Conservation (phyloP, 1,139 yeast genomes). For the Debaryomycetaceae sp. region DNA sequence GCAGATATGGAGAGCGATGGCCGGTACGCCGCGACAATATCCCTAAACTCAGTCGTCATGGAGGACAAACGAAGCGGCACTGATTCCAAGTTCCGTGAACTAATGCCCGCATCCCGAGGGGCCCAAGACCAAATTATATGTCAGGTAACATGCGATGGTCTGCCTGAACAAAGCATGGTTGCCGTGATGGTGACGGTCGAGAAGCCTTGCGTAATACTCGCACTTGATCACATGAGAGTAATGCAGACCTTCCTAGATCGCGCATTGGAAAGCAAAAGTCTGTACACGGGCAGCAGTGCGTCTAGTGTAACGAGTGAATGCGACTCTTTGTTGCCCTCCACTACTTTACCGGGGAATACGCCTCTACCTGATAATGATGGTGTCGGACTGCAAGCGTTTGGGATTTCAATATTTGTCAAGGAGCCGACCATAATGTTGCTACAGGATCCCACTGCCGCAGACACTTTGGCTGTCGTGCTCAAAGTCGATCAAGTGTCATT, state of each 20-base stretch:
- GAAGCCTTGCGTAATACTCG: slow-evolving; percentile 70
- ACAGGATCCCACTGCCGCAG: slow-evolving; percentile 61
- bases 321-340: no score
- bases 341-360: no score
- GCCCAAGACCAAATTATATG: slow-evolving; percentile 67
- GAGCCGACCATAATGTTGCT: slow-evolving; percentile 70
- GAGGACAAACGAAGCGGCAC: slow-evolving; percentile 56
- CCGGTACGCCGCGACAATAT: slow-evolving; percentile 49
- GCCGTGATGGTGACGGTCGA: slow-evolving; percentile 58
- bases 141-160: slow-evolving; percentile 32
- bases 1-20: slow-evolving; percentile 44
- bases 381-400: slow-evolving; percentile 11
- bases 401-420: slow-evolving; percentile 61
- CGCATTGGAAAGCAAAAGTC: slow-evolving; percentile 20
- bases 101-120: slow-evolving; percentile 61
- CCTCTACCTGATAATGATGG: neutral
- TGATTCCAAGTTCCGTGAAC: slow-evolving; percentile 63
- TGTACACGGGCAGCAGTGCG: slow-evolving; percentile 1
- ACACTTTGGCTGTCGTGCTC: slow-evolving; percentile 85
- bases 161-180: slow-evolving; percentile 28
- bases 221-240: slow-evolving; percentile 77
- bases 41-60: slow-evolving; percentile 64
- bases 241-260: slow-evolving; percentile 50
- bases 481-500: slow-evolving; percentile 71
- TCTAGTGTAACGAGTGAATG: neutral